Evolutionary conservation across 2,329 filamentous ascomycete species (phyloP), one percentile per base, ranked within the genome.

Genomic region (Cercospora brassicicola): DNA sequence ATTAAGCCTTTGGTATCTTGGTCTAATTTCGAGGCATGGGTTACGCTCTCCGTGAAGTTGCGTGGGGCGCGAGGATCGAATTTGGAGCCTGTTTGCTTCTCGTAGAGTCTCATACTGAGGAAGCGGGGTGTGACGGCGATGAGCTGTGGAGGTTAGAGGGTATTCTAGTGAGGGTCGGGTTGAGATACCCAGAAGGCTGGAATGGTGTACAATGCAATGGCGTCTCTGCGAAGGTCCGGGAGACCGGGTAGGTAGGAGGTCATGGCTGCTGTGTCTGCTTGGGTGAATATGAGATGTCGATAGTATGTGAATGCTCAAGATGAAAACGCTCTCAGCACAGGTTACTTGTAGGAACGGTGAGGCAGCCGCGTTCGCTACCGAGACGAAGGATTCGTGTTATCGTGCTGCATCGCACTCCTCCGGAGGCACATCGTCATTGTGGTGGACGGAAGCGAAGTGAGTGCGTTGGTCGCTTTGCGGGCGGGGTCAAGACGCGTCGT

Each of bases 101-200:
- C 69, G 67, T 62, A 72, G 61, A 68, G 63, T 2, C 61, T 67
- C 13, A 69, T 68, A 18, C 78, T 75, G 66, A 78, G 79, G 68
- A 76, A 66, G 65, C 79, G 79, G 6, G 81, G 80, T 4, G 69
- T 61, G 53, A 81, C 67, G 59, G 76, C 72, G 23, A 79, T 59
- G 48, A 62, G 56, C 69, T 71, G 61, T 20, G 39, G 60, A 42
- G 18, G 56, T 67, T 26, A 51, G 61, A 62, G 3, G 3, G 8
- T 74, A 70, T 60, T 76, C 60, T 72, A 36, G 66, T 76, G 74
- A 33, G 77, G 75, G 9, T 72, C 60, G 75, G 15, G 15, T 33
- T 28, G 64, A 30, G 45, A 2, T 65, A 78, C 59, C 79, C 78
- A 80, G 59, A 70, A 72, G 28, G 71, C 67, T 20, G 76, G 76